These are phyloP conservation scores for Lichtheimia hyalospora DNA, from an alignment of 371 early-diverging fungal species.

Conservation along the genomic window DNA sequence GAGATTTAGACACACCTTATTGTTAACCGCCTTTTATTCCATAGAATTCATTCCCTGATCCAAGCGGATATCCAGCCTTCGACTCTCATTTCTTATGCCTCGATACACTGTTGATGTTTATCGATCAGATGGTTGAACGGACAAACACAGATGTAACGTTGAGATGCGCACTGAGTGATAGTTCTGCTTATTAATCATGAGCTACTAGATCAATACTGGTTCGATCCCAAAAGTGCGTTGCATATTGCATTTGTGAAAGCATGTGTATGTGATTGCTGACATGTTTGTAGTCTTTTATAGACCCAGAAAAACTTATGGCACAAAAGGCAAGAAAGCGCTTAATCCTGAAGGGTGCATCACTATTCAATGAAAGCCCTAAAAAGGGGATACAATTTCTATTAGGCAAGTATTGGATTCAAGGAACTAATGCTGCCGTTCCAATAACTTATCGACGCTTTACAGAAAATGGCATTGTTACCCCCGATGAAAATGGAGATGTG, in stretches of 20 bases:
- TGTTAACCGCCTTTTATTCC: neutral
- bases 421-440: no score
- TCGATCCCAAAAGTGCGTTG: no score
- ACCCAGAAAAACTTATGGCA: conserved; percentile 32
- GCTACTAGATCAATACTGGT: neutral
- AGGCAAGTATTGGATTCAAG: conserved; percentile 22
- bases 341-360: conserved; percentile 73
- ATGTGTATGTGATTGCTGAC: neutral
- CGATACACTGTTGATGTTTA: conserved; percentile 78
- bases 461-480: conserved; percentile 52
- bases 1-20: neutral
- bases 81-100: conserved; percentile 70
- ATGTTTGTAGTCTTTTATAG: conserved; percentile 23
- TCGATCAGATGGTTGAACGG: conserved; percentile 81
- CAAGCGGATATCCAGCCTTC: conserved; percentile 63
- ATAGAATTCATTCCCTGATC: conserved; percentile 75
- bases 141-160: conserved; percentile 27
- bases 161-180: no score
- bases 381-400: conserved; percentile 77
- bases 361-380: conserved; percentile 86
- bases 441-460: conserved; percentile 3
- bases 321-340: conserved; percentile 64
- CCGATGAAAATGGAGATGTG: conserved; percentile 50
- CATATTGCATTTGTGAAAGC: no score
- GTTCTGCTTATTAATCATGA: neutral